Conservation (phyloP, 2,329 filamentous ascomycete species). For the Alternaria triticimaculans region DNA sequence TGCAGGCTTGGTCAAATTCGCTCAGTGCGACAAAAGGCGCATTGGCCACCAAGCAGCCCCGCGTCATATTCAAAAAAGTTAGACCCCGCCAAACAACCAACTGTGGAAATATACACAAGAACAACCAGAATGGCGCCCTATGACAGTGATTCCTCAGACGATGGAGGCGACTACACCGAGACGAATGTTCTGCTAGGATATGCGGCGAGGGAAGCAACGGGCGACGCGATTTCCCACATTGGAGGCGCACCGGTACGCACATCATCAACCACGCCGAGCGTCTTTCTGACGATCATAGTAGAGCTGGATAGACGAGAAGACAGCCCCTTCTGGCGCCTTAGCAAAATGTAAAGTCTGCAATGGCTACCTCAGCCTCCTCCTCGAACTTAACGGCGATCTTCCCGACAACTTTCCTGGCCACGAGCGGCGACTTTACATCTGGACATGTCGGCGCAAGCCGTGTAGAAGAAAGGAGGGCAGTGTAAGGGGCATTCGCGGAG, state of each 20-base stretch:
- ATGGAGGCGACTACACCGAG: slow-evolving; percentile 72
- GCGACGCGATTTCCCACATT: slow-evolving; percentile 85
- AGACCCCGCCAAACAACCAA: slow-evolving; percentile 10
- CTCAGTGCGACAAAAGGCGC: slow-evolving; percentile 23
- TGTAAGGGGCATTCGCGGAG: slow-evolving; percentile 75
- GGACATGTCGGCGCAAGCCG: slow-evolving; percentile 76
- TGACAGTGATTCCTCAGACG: slow-evolving; percentile 82
- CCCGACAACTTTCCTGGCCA: slow-evolving; percentile 86
- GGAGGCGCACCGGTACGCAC: slow-evolving; percentile 83
- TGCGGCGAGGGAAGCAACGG: slow-evolving; percentile 77
- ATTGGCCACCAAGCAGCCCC: slow-evolving; percentile 13
- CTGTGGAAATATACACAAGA: background rate
- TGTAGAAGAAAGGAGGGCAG: slow-evolving; percentile 86
- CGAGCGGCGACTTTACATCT: slow-evolving; percentile 86
- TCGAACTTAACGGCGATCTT: slow-evolving; percentile 90
- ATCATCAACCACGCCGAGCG: background rate
- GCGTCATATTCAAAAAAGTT: slow-evolving; percentile 16
- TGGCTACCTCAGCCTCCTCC: slow-evolving; percentile 78
- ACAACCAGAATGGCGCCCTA: slow-evolving; percentile 70
- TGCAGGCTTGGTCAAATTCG: slow-evolving; percentile 25
- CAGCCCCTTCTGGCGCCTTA: slow-evolving; percentile 74
- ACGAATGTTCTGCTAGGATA: slow-evolving; percentile 93
- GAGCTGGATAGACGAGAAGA: slow-evolving; percentile 82
- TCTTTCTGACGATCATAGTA: slow-evolving; percentile 14
- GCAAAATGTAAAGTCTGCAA: slow-evolving; percentile 90